phyloP scores from a whole-genome alignment of 2,329 filamentous ascomycete genomes.

The Balansia obtecta region DNA sequence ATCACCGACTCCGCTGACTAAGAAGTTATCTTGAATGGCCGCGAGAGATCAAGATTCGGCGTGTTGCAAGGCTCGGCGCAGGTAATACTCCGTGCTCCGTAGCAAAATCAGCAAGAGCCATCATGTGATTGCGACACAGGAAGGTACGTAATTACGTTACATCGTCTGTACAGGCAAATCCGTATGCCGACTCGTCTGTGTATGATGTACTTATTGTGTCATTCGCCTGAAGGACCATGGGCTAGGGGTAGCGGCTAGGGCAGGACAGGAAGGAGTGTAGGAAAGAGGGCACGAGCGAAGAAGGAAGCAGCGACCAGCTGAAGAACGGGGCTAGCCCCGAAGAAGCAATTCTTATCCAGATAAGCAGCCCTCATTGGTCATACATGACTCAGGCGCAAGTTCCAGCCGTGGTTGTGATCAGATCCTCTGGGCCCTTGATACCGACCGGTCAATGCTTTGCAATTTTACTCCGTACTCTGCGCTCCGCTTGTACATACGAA shows the following conservation, averaged over 20 bases:
- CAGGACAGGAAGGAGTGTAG: too few relatives aligned
- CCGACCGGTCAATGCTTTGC: neutral
- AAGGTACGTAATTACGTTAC: too few relatives aligned
- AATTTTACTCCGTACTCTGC: neutral
- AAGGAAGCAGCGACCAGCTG: slow-evolving; percentile 1
- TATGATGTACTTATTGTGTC: too few relatives aligned
- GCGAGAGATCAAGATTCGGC: slow-evolving; percentile 7
- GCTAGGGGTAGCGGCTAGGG: neutral
- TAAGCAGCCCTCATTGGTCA: neutral
- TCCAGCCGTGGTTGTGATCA: neutral
- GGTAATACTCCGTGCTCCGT: neutral
- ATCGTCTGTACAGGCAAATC: too few relatives aligned
- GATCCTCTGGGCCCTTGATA: neutral
- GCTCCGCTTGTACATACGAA: too few relatives aligned
- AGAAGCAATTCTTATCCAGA: neutral
- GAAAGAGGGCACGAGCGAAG: too few relatives aligned
- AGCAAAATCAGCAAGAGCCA: too few relatives aligned
- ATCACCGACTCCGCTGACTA: neutral
- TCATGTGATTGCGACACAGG: too few relatives aligned
- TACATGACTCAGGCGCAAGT: neutral
- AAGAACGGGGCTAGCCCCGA: slow-evolving; percentile 1
- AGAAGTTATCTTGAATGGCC: neutral
- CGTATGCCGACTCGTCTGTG: too few relatives aligned
- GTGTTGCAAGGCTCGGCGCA: slow-evolving; percentile 2
- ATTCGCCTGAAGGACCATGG: too few relatives aligned